These are phyloP conservation scores for Trichoderma asperelloides DNA, from an alignment of 495 filamentous ascomycete species.

Conservation along the genomic window DNA sequence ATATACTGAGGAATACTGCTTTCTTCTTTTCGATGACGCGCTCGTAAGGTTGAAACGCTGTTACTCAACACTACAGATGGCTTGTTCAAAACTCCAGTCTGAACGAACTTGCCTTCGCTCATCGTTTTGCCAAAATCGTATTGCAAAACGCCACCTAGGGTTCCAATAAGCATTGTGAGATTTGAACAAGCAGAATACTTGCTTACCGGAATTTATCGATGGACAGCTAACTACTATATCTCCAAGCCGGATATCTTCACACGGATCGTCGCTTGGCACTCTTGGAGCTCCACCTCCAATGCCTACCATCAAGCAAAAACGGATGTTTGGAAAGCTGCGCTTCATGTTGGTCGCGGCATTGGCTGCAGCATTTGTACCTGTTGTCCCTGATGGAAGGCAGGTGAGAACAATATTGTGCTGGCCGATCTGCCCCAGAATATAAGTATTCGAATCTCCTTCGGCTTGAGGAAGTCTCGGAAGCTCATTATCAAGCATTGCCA, in stretches of 20 bases:
- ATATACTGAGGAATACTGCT: not conserved
- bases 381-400: constrained; percentile 23
- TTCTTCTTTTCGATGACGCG: not conserved
- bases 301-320: constrained; percentile 17
- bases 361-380: constrained; percentile 24
- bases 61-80: not conserved
- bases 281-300: constrained; percentile 16
- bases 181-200: not conserved
- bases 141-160: not conserved
- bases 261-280: not conserved
- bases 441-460: constrained; percentile 15
- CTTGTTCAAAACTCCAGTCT: not conserved
- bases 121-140: not conserved
- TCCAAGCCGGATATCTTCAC: constrained; percentile 25
- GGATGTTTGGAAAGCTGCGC: constrained; percentile 14
- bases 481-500: not conserved
- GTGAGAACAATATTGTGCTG: constrained; percentile 28
- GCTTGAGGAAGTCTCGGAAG: not conserved
- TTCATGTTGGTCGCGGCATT: constrained; percentile 19
- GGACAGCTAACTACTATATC: constrained; percentile 26
- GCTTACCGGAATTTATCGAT: not conserved
- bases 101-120: not conserved
- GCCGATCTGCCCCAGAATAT: constrained; percentile 23
- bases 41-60: not conserved
- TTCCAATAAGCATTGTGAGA: not conserved